phyloP scores from a whole-genome alignment of 352 stramenopile genomes.

The Phytophthora ramorum region DNA sequence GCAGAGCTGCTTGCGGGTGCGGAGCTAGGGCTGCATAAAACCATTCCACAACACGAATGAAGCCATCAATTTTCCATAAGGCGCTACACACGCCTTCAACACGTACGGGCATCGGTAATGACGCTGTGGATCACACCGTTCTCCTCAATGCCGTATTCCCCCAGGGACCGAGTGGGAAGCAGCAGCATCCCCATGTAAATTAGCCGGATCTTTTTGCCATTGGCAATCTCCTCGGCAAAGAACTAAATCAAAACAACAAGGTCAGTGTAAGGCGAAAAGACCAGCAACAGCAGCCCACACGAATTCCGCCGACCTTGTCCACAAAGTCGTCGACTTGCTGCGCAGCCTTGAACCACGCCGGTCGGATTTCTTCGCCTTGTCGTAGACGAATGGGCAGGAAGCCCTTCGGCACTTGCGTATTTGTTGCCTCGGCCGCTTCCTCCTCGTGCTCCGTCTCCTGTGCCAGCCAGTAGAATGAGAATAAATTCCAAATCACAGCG shows the following conservation, averaged over 20 bases:
- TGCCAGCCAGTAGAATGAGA: slow-evolving; percentile 8
- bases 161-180: slow-evolving; percentile 62
- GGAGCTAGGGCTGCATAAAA: slow-evolving; percentile 43
- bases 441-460: slow-evolving; percentile 15
- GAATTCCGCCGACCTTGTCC: slow-evolving; percentile 25
- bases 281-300: background rate
- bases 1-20: slow-evolving; percentile 49
- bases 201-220: slow-evolving; percentile 69
- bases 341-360: slow-evolving; percentile 70
- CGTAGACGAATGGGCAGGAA: slow-evolving; percentile 67
- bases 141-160: slow-evolving; percentile 82
- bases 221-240: slow-evolving; percentile 58
- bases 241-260: slow-evolving; percentile 47
- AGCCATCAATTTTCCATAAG: slow-evolving; percentile 23
- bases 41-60: slow-evolving; percentile 14
- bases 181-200: slow-evolving; percentile 89
- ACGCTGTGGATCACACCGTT: slow-evolving; percentile 80
- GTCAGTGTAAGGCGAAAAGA: background rate
- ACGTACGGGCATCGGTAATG: slow-evolving; percentile 75
- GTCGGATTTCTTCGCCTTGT: slow-evolving; percentile 56
- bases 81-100: slow-evolving; percentile 7
- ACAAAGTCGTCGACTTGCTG: slow-evolving; percentile 75
- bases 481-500: background rate
- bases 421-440: background rate
- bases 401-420: slow-evolving; percentile 43